A percentile compares a stretch with the other conserved stretches of the same genome.
These are phyloP conservation scores for Thermothelomyces thermophilus DNA, from an alignment of 2,329 filamentous ascomycete genomes.

Conservation along the genomic window DNA sequence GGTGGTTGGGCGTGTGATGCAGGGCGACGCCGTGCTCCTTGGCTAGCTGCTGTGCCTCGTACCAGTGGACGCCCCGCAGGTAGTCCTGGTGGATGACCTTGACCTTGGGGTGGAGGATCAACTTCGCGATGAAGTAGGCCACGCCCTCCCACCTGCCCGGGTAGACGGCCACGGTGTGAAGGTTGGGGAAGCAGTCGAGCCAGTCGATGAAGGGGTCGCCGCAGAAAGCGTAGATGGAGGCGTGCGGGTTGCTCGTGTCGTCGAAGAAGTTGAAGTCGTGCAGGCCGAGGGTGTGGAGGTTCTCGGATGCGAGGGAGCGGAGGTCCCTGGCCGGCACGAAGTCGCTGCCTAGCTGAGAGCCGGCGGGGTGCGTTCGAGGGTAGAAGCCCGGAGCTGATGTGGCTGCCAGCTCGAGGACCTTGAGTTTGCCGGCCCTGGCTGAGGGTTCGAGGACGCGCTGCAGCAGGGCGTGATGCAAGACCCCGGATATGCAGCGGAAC, in stretches of 20 bases:
- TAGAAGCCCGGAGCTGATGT: not conserved
- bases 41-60: constrained; percentile 9
- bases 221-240: constrained; percentile 11
- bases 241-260: not conserved
- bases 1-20: not conserved
- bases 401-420: constrained; percentile 19
- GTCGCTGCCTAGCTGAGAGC: not conserved
- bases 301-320: constrained; percentile 11
- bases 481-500: constrained; percentile 16
- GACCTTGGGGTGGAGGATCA: constrained; percentile 15
- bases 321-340: constrained; percentile 10
- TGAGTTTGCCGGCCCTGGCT: constrained; percentile 8
- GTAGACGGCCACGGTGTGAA: constrained; percentile 19
- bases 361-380: not conserved
- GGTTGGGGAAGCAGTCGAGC: constrained; percentile 19
- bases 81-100: constrained; percentile 17
- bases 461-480: constrained; percentile 2
- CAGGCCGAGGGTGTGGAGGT: constrained; percentile 20
- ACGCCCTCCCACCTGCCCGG: constrained; percentile 10
- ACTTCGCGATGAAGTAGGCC: constrained; percentile 5
- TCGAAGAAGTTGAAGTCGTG: constrained; percentile 21
- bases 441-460: constrained; percentile 9
- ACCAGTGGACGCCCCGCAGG: constrained; percentile 12
- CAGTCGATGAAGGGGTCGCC: constrained; percentile 22
- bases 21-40: constrained; percentile 11